Conservation (phyloP, 2,329 filamentous ascomycete genomes). For the Penicillium sp. region DNA sequence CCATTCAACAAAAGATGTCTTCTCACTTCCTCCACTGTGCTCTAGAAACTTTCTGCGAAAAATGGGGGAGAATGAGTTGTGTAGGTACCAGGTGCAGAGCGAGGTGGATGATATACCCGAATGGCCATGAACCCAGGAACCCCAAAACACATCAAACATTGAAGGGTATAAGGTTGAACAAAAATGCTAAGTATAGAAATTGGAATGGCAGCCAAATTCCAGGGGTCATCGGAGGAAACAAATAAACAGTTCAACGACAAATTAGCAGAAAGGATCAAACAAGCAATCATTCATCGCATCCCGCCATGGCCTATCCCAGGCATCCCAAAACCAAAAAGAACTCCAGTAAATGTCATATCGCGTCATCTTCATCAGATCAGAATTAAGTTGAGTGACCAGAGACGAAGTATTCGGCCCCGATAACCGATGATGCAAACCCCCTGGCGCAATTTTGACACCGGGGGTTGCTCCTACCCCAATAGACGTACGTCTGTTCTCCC, state of each 20-base stretch:
- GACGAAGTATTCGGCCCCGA: no score
- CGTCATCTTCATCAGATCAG: constrained; percentile 7
- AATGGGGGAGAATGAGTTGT: no score
- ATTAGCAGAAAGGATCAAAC: no score
- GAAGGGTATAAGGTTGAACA: neutral
- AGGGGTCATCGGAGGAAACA: neutral
- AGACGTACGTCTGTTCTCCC: neutral
- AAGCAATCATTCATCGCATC: constrained; percentile 1
- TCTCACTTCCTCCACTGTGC: no score
- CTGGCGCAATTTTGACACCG: no score
- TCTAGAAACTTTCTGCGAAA: no score
- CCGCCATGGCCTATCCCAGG: constrained; percentile 1
- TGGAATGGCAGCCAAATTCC: no score
- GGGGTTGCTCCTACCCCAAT: no score
- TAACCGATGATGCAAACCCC: no score
- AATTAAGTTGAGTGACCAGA: neutral
- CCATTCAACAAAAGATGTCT: no score
- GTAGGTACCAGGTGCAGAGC: no score
- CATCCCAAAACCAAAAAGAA: constrained; percentile 13
- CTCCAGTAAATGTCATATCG: constrained; percentile 21
- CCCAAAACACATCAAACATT: neutral
- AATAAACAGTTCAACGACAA: neutral
- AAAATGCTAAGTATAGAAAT: neutral
- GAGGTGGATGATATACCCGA: no score
- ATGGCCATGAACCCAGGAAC: neutral